phyloP scores from a whole-genome alignment of 257 asterid genomes.

The Striga asiatica region DNA sequence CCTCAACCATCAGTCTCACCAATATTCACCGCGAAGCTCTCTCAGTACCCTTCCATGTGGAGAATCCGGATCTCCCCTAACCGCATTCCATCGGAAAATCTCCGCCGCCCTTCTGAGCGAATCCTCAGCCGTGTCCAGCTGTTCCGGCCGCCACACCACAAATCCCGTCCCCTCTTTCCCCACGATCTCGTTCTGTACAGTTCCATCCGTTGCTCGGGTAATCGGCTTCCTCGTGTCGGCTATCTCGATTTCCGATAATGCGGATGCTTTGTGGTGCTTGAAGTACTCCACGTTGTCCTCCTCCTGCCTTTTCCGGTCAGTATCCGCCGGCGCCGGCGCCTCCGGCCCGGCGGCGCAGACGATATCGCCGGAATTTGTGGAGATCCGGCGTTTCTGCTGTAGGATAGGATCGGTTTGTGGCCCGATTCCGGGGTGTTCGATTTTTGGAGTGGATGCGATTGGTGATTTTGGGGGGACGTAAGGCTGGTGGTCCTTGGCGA shows the following conservation, averaged over 20 bases:
- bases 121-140: conserved; percentile 72
- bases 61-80: conserved; percentile 76
- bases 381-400: conserved; percentile 38
- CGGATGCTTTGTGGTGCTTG: conserved; percentile 57
- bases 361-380: conserved; percentile 13
- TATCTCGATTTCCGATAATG: conserved; percentile 55
- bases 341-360: conserved; percentile 59
- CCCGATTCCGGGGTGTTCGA: conserved; percentile 34
- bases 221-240: conserved; percentile 65
- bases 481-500: conserved; percentile 17
- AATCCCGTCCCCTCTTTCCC: conserved; percentile 24
- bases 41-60: conserved; percentile 80
- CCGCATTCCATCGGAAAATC: conserved; percentile 40
- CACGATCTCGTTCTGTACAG: conserved; percentile 1
- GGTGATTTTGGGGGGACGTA: conserved; percentile 33
- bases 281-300: conserved; percentile 38
- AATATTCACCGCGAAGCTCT: conserved; percentile 51
- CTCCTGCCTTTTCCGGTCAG: conserved; percentile 14
- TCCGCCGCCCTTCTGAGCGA: conserved; percentile 49
- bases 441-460: conserved; percentile 24
- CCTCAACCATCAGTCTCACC: conserved; percentile 25
- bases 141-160: conserved; percentile 58
- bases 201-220: conserved; percentile 42
- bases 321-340: conserved; percentile 16
- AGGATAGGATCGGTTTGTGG: conserved; percentile 30